These are phyloP conservation scores for Lipomyces orientalis DNA, from an alignment of 805 yeast genomes.

Conservation along the genomic window DNA sequence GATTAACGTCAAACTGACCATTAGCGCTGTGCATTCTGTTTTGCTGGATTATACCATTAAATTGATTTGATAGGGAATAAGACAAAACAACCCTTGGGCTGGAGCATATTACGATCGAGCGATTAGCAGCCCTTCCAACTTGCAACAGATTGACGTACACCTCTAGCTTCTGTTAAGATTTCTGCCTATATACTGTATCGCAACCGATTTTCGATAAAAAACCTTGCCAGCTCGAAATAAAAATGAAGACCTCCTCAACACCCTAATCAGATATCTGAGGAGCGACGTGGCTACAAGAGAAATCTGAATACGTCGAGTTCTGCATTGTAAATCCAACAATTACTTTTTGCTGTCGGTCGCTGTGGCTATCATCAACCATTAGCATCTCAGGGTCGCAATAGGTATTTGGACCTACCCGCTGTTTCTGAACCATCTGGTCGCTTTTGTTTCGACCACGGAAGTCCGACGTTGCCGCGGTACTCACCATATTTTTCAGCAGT, in stretches of 20 bases:
- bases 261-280: too few species aligned
- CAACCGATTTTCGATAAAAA: neutral
- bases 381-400: neutral
- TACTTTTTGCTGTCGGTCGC: neutral
- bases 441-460: constrained; percentile 7
- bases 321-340: neutral
- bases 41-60: too few species aligned
- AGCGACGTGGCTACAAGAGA: too few species aligned
- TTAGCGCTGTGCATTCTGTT: too few species aligned
- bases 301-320: too few species aligned
- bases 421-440: neutral
- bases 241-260: neutral
- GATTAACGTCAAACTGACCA: too few species aligned
- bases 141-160: neutral
- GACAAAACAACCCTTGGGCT: neutral
- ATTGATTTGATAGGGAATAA: neutral
- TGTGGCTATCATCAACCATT: neutral
- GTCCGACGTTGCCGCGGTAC: neutral
- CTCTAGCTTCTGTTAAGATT: neutral
- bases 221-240: neutral
- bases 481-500: constrained; percentile 14
- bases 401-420: neutral
- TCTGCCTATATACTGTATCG: neutral
- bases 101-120: neutral
- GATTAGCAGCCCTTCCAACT: neutral